Evolutionary conservation across 768 basidiomycete genomes (phyloP).

Genomic region (Kwoniella botswanensis): DNA sequence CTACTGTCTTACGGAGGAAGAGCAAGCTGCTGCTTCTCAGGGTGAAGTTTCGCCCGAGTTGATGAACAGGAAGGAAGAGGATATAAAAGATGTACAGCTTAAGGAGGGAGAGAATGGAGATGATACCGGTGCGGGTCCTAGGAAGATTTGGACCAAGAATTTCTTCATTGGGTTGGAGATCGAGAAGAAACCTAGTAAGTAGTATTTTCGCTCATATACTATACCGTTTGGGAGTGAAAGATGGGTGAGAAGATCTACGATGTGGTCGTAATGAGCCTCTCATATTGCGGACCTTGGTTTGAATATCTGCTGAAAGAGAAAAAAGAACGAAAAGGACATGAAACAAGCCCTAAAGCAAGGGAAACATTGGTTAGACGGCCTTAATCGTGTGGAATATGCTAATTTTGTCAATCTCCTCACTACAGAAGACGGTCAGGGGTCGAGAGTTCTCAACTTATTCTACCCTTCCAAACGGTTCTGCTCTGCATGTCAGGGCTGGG

Average conservation of each 20-base stretch:
- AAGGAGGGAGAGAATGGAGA: constrained; percentile 61
- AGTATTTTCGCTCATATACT: constrained; percentile 6
- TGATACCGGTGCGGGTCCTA: constrained; percentile 49
- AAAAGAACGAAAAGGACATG: too few relatives aligned
- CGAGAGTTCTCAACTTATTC: constrained; percentile 89
- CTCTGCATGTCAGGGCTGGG: constrained; percentile 92
- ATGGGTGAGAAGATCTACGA: not conserved
- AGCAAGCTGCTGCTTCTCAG: constrained; percentile 83
- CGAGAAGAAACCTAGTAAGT: constrained; percentile 85
- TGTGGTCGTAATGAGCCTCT: too few relatives aligned
- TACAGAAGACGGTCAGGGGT: constrained; percentile 75
- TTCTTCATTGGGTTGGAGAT: constrained; percentile 96
- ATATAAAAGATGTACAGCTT: constrained; percentile 57
- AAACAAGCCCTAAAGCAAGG: too few relatives aligned
- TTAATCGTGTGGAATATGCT: not conserved
- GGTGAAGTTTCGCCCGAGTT: constrained; percentile 80
- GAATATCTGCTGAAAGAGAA: too few relatives aligned
- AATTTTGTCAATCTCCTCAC: not conserved
- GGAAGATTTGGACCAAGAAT: constrained; percentile 89
- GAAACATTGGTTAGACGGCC: too few relatives aligned
- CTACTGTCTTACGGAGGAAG: constrained; percentile 82
- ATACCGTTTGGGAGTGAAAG: not conserved
- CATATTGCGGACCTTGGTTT: too few relatives aligned
- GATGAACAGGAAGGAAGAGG: constrained; percentile 67
- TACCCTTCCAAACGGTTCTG: constrained; percentile 96